Base-by-base conservation (phyloP, 495 filamentous ascomycete genomes). In the Hypoxylon intermedium region DNA sequence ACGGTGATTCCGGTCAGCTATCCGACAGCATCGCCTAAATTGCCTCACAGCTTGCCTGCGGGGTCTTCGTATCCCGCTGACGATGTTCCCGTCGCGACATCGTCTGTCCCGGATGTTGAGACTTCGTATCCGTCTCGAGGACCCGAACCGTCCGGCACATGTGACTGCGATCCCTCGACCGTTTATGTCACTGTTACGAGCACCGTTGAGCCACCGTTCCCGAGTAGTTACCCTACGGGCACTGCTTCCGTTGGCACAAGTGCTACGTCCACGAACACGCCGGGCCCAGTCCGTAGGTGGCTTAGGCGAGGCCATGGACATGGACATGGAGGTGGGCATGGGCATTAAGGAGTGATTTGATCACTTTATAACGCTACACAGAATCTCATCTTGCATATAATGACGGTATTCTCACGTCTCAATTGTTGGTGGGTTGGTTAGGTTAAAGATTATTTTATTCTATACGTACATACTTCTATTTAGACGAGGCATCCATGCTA, bases 141-240 rank as follows among this genome's bases (percentile, higher is more conserved):
- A 3, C 5, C 41, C 6, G 18, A 50, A 20, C n/a, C 16, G 33
- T 21, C 47, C 6, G 31, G 15, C 33, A 53, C 45, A 46, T 66
- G 62, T 9, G 40, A 37, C 13, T 67, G 63, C 36, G 63, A 58
- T 1, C 26, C 58, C 42, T 31, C 60, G 33, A 72, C 69, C 4
- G 53, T 74, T 16, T 67, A 67, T 43, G 65, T 68, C 6, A 58
- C 60, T 6, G 40, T 46, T 11, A 71, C 68, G 13, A 63, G 49
- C 45, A 70, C 65, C 5, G 61, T 68, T 12, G 50, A 71, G 44
- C 65, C 68, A 23, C 62, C 66, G 9, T 64, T 55, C 45, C 58
- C 65, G 6, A 63, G 43, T 20, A 46, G 36, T 6, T 68, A 65
- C 55, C 13, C 50, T 9, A 61, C 52, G 19, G 56, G 64, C 5